Conservation (phyloP, 768 basidiomycete genomes). For the Mycena floridula region DNA sequence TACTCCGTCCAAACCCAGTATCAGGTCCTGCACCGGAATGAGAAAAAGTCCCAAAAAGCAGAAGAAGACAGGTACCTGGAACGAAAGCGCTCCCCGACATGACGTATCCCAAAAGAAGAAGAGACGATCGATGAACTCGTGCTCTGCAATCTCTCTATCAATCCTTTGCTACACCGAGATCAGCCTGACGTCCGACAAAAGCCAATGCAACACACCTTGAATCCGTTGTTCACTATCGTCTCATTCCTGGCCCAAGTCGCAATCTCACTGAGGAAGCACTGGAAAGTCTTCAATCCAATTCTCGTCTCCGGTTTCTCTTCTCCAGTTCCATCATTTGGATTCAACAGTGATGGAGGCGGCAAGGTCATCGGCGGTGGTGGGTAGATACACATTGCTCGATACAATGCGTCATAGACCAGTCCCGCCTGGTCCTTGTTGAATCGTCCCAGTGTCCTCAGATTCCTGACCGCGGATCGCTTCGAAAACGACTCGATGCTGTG, state of each 20-base stretch:
- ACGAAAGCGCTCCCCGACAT: conserved; percentile 76
- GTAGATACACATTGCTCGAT: conserved; percentile 74
- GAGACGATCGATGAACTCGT: conserved; percentile 89
- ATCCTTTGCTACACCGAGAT: conserved; percentile 62
- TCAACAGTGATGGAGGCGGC: conserved; percentile 46
- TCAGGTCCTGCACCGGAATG: conserved; percentile 59
- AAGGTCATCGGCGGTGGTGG: conserved; percentile 55
- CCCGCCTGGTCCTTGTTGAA: conserved; percentile 87
- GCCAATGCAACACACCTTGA: conserved; percentile 49
- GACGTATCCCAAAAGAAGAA: conserved; percentile 94
- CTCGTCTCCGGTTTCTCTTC: conserved; percentile 87
- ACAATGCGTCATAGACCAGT: conserved; percentile 87
- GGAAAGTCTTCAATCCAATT: conserved; percentile 81
- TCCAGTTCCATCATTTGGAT: conserved; percentile 41
- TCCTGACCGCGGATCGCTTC: conserved; percentile 86
- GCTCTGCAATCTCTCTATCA: conserved; percentile 88
- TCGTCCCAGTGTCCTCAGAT: conserved; percentile 69
- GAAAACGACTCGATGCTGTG: conserved; percentile 92
- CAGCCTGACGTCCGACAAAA: not conserved
- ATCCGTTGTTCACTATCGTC: conserved; percentile 86
- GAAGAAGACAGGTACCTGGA: conserved; percentile 57
- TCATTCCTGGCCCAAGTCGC: conserved; percentile 96
- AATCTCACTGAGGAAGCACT: conserved; percentile 84
- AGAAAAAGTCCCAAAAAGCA: not conserved
- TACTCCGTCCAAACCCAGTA: conserved; percentile 82